phyloP scores from a whole-genome alignment of 345 rosid genomes.

The Syzygium grande region DNA sequence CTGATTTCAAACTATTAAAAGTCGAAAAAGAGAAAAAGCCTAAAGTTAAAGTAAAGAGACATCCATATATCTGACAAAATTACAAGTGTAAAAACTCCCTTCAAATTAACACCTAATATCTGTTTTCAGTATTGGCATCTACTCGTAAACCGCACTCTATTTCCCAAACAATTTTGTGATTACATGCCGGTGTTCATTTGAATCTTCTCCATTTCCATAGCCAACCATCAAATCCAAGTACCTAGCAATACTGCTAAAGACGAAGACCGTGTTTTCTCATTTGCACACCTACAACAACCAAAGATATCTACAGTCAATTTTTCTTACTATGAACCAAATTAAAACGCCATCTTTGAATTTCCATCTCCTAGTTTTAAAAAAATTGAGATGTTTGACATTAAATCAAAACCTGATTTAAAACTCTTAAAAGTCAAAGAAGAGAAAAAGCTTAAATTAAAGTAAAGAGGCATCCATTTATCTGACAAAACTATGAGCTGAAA shows the following conservation, averaged over 20 bases:
- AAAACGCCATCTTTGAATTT: neutral
- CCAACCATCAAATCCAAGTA: neutral
- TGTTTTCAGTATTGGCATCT: no score
- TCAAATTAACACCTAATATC: no score
- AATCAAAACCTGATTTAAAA: neutral
- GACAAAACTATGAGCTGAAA: neutral
- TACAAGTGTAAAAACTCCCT: no score
- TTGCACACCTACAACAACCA: neutral
- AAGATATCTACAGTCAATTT: no score
- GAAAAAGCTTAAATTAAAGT: no score
- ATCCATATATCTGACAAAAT: no score
- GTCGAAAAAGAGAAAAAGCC: no score
- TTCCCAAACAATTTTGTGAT: no score
- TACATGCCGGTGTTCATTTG: fast-evolving
- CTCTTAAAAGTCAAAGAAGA: fast-evolving
- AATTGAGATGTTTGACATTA: neutral
- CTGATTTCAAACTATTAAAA: no score
- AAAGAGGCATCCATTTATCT: fast-evolving
- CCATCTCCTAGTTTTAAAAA: neutral
- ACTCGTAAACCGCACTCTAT: no score
- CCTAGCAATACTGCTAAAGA: neutral
- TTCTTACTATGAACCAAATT: neutral
- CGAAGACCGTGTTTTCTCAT: neutral
- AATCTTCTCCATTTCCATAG: neutral
- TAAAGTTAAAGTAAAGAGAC: no score